Conservation (phyloP, 805 yeast genomes). For the Wickerhamiella sorbophila region DNA sequence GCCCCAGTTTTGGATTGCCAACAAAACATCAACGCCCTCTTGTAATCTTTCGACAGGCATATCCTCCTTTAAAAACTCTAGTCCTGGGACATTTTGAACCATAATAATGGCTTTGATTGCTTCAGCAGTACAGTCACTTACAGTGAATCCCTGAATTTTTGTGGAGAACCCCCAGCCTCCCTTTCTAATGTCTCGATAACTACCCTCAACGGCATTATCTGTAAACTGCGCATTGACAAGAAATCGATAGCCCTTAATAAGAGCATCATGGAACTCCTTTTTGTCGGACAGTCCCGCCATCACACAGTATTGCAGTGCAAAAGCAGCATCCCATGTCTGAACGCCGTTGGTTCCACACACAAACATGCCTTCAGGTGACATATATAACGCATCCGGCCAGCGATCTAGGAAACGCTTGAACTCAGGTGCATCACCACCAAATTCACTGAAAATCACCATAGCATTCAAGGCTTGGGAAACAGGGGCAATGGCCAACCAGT, state of each 20-base stretch:
- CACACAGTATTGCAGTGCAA: constrained; percentile 71
- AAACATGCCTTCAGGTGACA: constrained; percentile 82
- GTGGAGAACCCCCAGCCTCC: constrained; percentile 98
- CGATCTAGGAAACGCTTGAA: constrained; percentile 43
- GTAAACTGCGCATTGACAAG: constrained; percentile 74
- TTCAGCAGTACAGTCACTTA: constrained; percentile 94
- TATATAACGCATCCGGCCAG: constrained; percentile 63
- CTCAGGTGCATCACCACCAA: constrained; percentile 51
- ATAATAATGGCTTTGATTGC: constrained; percentile 84
- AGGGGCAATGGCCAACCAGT: constrained; percentile 80
- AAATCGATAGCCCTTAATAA: constrained; percentile 55
- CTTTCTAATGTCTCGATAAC: constrained; percentile 64
- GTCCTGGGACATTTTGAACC: constrained; percentile 58
- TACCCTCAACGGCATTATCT: constrained; percentile 59
- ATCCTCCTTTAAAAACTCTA: constrained; percentile 35
- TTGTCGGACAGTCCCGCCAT: constrained; percentile 62
- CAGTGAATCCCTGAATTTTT: constrained; percentile 90
- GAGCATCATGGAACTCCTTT: constrained; percentile 48
- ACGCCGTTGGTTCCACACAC: constrained; percentile 96
- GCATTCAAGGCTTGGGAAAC: constrained; percentile 77
- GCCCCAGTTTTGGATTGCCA: constrained; percentile 66
- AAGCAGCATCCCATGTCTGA: constrained; percentile 94
- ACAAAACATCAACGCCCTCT: constrained; percentile 61
- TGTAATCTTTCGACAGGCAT: constrained; percentile 42
- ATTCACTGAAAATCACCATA: constrained; percentile 52